A percentile compares a stretch with the other conserved stretches of the same genome.
These are phyloP conservation scores for Crithidia sp. DNA, from an alignment of 208 protist species.

Conservation along the genomic window DNA sequence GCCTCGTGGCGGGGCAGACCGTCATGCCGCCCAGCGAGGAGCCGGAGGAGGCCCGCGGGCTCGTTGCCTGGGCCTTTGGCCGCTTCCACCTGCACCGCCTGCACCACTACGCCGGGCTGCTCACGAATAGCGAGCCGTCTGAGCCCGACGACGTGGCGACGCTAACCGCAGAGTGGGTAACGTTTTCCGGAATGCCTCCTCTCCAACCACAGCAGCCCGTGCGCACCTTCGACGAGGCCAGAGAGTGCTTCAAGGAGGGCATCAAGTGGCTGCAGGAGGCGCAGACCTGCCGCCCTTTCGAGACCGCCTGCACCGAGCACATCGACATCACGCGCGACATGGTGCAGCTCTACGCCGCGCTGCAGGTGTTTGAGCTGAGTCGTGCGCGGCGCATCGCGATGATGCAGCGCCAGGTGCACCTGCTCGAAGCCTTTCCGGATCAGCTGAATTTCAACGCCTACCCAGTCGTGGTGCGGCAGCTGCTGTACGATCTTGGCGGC, in stretches of 20 bases:
- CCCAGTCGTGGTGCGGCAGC: constrained; percentile 74
- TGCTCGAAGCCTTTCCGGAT: constrained; percentile 71
- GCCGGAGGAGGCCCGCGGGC: constrained; percentile 60
- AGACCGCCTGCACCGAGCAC: constrained; percentile 83
- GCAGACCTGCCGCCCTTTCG: constrained; percentile 80
- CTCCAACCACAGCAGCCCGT: constrained; percentile 43
- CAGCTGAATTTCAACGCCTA: constrained; percentile 92
- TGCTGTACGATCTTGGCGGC: constrained; percentile 84
- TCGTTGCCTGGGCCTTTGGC: constrained; percentile 76
- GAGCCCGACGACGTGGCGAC: constrained; percentile 14
- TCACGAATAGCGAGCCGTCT: constrained; percentile 9
- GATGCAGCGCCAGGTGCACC: constrained; percentile 64
- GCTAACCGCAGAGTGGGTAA: constrained; percentile 54
- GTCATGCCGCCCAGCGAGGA: constrained; percentile 71
- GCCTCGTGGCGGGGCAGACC: constrained; percentile 76
- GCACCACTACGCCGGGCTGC: constrained; percentile 56
- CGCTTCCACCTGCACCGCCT: constrained; percentile 79
- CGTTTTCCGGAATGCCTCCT: constrained; percentile 67
- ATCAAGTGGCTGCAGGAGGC: constrained; percentile 72
- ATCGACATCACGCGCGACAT: constrained; percentile 82
- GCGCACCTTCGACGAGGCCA: constrained; percentile 69
- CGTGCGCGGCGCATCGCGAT: constrained; percentile 72
- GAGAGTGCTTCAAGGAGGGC: constrained; percentile 79
- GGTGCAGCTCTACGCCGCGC: constrained; percentile 57
- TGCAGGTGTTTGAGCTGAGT: constrained; percentile 72